phyloP scores from a whole-genome alignment of 2,329 filamentous ascomycete genomes.

The Escovopsis sp. region DNA sequence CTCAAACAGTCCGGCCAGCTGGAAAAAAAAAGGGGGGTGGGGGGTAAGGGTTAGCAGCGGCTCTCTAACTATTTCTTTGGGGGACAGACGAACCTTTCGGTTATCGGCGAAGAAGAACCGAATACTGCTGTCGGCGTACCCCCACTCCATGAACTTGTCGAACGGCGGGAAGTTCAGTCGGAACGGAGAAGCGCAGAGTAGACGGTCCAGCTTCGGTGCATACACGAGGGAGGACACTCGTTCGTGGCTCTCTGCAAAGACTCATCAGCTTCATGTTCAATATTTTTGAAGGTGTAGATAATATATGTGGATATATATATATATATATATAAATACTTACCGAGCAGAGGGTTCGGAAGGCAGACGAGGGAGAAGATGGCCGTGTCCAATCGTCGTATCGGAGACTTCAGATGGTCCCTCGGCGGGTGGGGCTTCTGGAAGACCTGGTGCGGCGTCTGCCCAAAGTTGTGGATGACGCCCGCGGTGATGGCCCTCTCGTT shows the following conservation, averaged over 20 bases:
- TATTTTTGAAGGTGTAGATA: too few relatives aligned
- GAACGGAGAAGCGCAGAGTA: constrained; percentile 73
- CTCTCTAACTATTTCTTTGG: too few relatives aligned
- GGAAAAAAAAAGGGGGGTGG: not conserved
- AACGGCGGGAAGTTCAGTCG: constrained; percentile 80
- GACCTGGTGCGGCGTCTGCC: constrained; percentile 90
- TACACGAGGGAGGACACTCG: constrained; percentile 67
- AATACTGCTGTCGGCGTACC: constrained; percentile 82
- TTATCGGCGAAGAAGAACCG: constrained; percentile 80
- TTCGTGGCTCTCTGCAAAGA: constrained; percentile 48
- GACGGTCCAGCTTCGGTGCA: constrained; percentile 62
- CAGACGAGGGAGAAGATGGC: constrained; percentile 62
- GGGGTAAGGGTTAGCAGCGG: constrained; percentile 12
- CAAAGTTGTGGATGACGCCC: constrained; percentile 96
- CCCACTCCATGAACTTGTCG: constrained; percentile 92
- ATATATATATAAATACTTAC: constrained; percentile 21
- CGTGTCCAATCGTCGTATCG: constrained; percentile 59
- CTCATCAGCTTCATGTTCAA: not conserved
- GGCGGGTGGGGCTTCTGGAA: constrained; percentile 68
- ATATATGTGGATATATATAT: too few relatives aligned
- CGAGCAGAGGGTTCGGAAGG: constrained; percentile 63
- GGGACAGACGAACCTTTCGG: constrained; percentile 40
- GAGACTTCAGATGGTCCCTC: constrained; percentile 54
- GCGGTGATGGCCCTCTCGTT: constrained; percentile 80
- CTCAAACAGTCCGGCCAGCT: constrained; percentile 73